Percentiles rank a stretch among this genome's conserved stretches.
These are phyloP conservation scores for Fremontodendron californicum DNA, from an alignment of 345 rosid species.

Conservation along the genomic window DNA sequence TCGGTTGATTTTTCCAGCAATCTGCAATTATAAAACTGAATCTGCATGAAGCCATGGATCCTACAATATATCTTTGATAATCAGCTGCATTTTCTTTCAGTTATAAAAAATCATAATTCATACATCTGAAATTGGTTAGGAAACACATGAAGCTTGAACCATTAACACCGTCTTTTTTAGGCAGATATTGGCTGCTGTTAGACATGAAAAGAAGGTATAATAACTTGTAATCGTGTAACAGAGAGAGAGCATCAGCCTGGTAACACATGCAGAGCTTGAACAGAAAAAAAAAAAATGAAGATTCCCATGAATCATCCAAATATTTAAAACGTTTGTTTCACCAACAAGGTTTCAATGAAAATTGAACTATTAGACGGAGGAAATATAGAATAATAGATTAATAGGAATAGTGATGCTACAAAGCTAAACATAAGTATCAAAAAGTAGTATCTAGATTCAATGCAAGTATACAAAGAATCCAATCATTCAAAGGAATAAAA, in stretches of 20 bases:
- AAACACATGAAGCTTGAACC: neutral
- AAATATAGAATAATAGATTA: neutral
- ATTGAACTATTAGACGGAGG: neutral
- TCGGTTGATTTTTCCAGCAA: conserved; percentile 85
- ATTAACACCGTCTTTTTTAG: neutral
- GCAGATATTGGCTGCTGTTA: neutral
- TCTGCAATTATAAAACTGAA: conserved; percentile 49
- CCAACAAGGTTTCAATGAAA: neutral
- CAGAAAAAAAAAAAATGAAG: neutral
- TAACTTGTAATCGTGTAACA: neutral
- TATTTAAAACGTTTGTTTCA: neutral
- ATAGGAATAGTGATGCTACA: neutral
- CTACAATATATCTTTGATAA: neutral
- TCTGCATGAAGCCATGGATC: conserved; percentile 12
- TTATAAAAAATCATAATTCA: neutral
- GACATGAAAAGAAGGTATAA: neutral
- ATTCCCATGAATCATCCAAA: neutral
- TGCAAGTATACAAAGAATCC: neutral
- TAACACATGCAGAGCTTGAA: neutral
- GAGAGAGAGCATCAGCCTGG: neutral
- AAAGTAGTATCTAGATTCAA: neutral
- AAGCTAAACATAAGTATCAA: neutral
- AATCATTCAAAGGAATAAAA: neutral
- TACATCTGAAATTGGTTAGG: neutral
- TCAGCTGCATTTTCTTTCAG: neutral